phyloP scores from a whole-genome alignment of 352 stramenopile genomes.

The Phytophthora sp. region DNA sequence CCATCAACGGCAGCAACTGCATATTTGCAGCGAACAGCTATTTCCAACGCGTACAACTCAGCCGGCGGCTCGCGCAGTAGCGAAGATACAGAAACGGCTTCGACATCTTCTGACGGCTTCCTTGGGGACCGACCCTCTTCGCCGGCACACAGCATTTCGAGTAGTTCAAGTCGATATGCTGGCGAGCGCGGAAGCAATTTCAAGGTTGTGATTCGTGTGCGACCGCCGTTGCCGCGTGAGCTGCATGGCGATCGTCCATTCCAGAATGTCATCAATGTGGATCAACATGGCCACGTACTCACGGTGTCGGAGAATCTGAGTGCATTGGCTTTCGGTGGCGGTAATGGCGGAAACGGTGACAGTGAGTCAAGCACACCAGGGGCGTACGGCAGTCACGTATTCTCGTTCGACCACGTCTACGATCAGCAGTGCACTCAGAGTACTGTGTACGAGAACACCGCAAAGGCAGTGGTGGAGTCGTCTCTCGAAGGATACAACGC shows the following conservation, averaged over 20 bases:
- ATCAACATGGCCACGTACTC: conserved; percentile 84
- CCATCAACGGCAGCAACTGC: conserved; percentile 11
- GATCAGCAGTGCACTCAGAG: conserved; percentile 91
- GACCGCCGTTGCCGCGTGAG: conserved; percentile 87
- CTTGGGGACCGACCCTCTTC: conserved; percentile 40
- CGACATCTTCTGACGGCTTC: conserved; percentile 59
- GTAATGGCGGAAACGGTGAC: conserved; percentile 31
- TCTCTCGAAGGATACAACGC: conserved; percentile 93
- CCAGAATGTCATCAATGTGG: conserved; percentile 91
- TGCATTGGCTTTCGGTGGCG: conserved; percentile 39
- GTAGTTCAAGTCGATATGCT: conserved; percentile 36
- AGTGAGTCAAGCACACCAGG: conserved; percentile 31
- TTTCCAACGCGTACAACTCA: conserved; percentile 69
- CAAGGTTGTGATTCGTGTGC: conserved; percentile 94
- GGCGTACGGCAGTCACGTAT: conserved; percentile 88
- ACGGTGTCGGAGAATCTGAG: conserved; percentile 90
- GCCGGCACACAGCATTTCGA: conserved; percentile 41
- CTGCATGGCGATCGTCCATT: conserved; percentile 89
- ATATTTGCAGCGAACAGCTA: conserved; percentile 64
- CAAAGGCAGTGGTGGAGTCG: conserved; percentile 92
- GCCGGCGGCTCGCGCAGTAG: conserved; percentile 20
- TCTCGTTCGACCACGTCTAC: conserved; percentile 96
- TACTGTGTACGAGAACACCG: conserved; percentile 94
- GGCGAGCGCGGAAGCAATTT: conserved; percentile 82
- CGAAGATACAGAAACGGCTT: conserved; percentile 67